Evolutionary conservation across 345 rosid genomes (phyloP), one percentile per base, ranked within the genome.

Genomic region (Fremontodendron californicum): DNA sequence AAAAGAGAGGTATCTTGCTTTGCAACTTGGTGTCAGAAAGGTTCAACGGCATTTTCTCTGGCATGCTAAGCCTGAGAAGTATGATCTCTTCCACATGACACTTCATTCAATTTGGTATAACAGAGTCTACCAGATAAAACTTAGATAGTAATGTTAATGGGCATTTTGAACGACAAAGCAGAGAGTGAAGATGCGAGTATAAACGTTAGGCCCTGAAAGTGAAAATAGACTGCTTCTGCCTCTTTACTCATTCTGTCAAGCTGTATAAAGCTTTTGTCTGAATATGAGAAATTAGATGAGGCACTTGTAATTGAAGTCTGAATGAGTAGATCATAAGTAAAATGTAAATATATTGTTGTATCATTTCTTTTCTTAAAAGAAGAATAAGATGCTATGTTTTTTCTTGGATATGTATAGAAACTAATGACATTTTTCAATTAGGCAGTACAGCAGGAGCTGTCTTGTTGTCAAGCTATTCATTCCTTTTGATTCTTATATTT

Each of bases 41-140:
- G 93, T 82, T 63, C 98, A 93, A 71, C 84, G 87, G 43, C 98
- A 93, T 87, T 93, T 93, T 78, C 90, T 93, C 5, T 95, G 99
- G 98, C 98, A 95, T 80, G 87, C 89, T 13, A 88, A 81, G 81
- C 98, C 99, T 0, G 73, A 88, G 80, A 95, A 86, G 84, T 90
- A 93, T 15, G 99, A 95, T 86, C 84, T 95, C 60, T 95, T 95
- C 79, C 85, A 90, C 85, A 93, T 95, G 99, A 90, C 93, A 51
- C 94, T 93, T 66, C 98, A 95, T 80, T 93, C 98, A 1, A 86
- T 95, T 65, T 95, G 99, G 98, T 79, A 95, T 78, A 93, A 93
- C 73, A 82, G 94, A 85, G 96, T 95, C 77, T 82, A 86, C 80
- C 98, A 95, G 84, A 87, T 87, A 40, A 93, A 95, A 77, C 92